These are phyloP conservation scores for Talaromyces piceae DNA, from an alignment of 2,329 filamentous ascomycete species.

Conservation along the genomic window DNA sequence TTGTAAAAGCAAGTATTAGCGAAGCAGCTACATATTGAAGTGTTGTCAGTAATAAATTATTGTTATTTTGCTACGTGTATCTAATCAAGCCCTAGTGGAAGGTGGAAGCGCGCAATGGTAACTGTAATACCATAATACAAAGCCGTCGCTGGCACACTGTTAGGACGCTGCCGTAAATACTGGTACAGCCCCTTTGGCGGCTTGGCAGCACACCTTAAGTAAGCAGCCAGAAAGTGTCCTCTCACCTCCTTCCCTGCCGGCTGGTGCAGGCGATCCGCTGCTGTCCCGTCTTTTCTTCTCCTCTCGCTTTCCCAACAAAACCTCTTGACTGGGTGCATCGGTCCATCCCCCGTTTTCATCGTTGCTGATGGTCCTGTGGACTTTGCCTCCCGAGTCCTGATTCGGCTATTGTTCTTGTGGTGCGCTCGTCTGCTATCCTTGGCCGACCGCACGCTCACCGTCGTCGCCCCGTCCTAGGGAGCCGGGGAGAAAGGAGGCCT, in stretches of 20 bases:
- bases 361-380: conserved; percentile 24
- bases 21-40: no score
- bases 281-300: no score
- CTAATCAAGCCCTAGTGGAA: no score
- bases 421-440: conserved; percentile 20
- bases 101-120: no score
- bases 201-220: not conserved
- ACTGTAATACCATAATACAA: no score
- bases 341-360: not conserved
- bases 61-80: no score
- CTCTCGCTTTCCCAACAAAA: conserved; percentile 19
- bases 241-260: conserved; percentile 2
- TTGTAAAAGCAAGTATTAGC: no score
- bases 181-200: not conserved
- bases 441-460: conserved; percentile 18
- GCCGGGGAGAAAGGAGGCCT: conserved; percentile 32
- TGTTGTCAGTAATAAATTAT: no score
- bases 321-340: no score
- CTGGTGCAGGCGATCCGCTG: no score
- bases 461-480: conserved; percentile 24
- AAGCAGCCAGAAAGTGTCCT: not conserved
- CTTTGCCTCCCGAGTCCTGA: conserved; percentile 19
- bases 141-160: no score
- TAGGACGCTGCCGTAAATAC: not conserved
- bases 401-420: conserved; percentile 13